Conservation (phyloP, 768 basidiomycete genomes). For the Amanita molliuscula region DNA sequence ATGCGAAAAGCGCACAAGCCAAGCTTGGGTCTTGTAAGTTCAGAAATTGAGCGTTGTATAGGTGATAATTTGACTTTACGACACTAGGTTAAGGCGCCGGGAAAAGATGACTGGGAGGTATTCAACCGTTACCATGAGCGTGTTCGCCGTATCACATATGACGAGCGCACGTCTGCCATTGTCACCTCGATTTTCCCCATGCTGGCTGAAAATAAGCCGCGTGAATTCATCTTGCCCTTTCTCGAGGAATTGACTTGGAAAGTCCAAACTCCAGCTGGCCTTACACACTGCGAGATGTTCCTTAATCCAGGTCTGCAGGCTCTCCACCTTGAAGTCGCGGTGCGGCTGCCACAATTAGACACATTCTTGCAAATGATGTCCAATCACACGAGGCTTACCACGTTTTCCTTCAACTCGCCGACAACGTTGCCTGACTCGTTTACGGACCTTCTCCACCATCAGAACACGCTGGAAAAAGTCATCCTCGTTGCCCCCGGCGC, state of each 20-base stretch:
- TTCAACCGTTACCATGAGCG: conserved; percentile 59
- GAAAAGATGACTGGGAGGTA: conserved; percentile 57
- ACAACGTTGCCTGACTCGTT: conserved; percentile 63
- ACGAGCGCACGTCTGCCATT: conserved; percentile 47
- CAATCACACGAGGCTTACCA: conserved; percentile 48
- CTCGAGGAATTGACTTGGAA: conserved; percentile 66
- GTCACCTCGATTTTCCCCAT: conserved; percentile 51
- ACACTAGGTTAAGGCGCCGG: conserved; percentile 46
- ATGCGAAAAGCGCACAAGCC: conserved; percentile 65
- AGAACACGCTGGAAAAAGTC: conserved; percentile 51
- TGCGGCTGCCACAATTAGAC: conserved; percentile 46
- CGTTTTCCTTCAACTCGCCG: conserved; percentile 62
- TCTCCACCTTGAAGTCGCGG: conserved; percentile 53
- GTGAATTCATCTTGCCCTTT: conserved; percentile 56
- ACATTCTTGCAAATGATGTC: conserved; percentile 57
- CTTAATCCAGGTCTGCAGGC: conserved; percentile 51
- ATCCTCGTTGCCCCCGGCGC: conserved; percentile 68
- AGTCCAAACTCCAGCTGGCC: conserved; percentile 52
- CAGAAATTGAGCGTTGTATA: not conserved
- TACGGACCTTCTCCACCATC: conserved; percentile 51
- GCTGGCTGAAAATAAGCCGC: conserved; percentile 54
- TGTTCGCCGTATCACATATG: conserved; percentile 59
- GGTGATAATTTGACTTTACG: conserved; percentile 1
- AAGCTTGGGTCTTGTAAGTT: conserved; percentile 64
- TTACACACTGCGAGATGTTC: conserved; percentile 58